Percentiles rank a stretch among this genome's conserved stretches.
These are phyloP conservation scores for Goffeauzyma gilvescens DNA, from an alignment of 768 basidiomycete species.

Conservation along the genomic window DNA sequence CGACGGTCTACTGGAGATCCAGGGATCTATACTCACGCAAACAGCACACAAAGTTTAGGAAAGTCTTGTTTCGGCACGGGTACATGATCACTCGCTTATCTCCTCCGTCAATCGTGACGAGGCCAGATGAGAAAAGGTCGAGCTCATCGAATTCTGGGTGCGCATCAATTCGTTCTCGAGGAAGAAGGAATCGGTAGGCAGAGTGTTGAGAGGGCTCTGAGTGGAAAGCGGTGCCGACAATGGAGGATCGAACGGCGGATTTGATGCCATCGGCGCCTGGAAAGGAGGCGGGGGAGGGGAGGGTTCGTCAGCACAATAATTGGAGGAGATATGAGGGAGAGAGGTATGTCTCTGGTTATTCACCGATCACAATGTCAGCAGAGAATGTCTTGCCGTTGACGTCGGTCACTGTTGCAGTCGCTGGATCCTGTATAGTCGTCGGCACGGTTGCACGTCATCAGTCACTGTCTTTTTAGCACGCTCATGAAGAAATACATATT, in stretches of 20 bases:
- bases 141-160: slow-evolving; percentile 8
- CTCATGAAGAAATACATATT: no score
- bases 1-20: no score
- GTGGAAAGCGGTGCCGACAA: slow-evolving; percentile 9
- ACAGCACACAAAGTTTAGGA: slow-evolving; percentile 13
- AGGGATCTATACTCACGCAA: slow-evolving; percentile 12
- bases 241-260: slow-evolving; percentile 7
- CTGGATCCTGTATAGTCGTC: no score
- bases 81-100: slow-evolving; percentile 7
- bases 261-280: slow-evolving; percentile 16
- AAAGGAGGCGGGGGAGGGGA: not conserved
- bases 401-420: slow-evolving; percentile 8
- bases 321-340: not conserved
- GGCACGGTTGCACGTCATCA: no score
- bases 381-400: slow-evolving; percentile 5
- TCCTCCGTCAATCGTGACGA: slow-evolving; percentile 8
- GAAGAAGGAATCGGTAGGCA: slow-evolving; percentile 17
- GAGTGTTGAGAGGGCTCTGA: slow-evolving; percentile 14
- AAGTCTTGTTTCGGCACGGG: slow-evolving; percentile 8
- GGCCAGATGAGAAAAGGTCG: not conserved
- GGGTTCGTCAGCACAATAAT: not conserved
- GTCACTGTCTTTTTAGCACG: no score
- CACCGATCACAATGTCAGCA: slow-evolving; percentile 14
- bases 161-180: slow-evolving; percentile 1
- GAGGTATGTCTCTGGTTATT: no score